These are phyloP conservation scores for Craterostigma plantagineum DNA, from an alignment of 257 asterid species.

Conservation along the genomic window DNA sequence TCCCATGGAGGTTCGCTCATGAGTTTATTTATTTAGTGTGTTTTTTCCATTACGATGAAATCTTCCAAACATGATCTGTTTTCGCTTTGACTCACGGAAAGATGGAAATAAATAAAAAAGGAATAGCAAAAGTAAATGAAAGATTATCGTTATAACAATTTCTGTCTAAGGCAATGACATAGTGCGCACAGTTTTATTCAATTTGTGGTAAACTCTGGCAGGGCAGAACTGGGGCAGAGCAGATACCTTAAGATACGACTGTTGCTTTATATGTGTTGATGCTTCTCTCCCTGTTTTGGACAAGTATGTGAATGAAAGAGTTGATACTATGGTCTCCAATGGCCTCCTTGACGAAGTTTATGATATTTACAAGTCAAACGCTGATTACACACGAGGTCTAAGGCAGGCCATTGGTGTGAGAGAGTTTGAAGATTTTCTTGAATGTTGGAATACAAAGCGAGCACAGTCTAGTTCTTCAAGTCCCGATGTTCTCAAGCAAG, in stretches of 20 bases:
- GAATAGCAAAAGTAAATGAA: too few relatives aligned
- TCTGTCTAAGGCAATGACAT: too few relatives aligned
- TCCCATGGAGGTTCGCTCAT: constrained; percentile 48
- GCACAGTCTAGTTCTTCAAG: constrained; percentile 10
- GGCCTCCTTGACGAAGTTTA: constrained; percentile 66
- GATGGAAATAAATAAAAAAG: too few relatives aligned
- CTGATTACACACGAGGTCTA: constrained; percentile 71
- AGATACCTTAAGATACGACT: constrained; percentile 46
- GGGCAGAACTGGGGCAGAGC: constrained; percentile 97
- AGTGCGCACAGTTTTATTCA: too few relatives aligned
- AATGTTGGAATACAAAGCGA: constrained; percentile 15
- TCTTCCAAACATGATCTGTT: too few relatives aligned
- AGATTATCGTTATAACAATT: too few relatives aligned
- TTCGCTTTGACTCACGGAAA: too few relatives aligned
- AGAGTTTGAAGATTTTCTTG: constrained; percentile 58
- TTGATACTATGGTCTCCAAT: constrained; percentile 49
- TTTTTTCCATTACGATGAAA: too few relatives aligned
- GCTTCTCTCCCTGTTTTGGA: constrained; percentile 70
- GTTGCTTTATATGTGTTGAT: constrained; percentile 76
- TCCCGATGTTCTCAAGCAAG: constrained; percentile 15
- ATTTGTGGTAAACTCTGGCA: constrained; percentile 34
- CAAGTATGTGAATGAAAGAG: constrained; percentile 59
- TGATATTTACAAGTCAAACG: constrained; percentile 40
- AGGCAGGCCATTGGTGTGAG: constrained; percentile 89
- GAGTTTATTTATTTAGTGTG: constrained; percentile 6